Base-by-base conservation (phyloP, 2,329 filamentous ascomycete species). In the Sarocladiaceae sp. region DNA sequence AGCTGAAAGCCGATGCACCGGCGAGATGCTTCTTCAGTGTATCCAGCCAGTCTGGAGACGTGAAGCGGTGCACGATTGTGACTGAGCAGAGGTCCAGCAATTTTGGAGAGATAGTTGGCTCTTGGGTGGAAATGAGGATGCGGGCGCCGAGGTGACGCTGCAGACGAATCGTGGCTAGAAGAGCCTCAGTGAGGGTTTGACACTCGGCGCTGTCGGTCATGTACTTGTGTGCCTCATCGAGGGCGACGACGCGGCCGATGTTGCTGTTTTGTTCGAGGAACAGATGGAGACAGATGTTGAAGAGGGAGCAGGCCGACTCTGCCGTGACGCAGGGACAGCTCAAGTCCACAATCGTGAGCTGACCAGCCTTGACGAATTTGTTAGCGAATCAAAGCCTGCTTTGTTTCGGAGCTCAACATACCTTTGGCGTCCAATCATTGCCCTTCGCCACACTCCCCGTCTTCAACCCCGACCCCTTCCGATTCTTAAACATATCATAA, bases 171-270 rank as follows among this genome's bases (percentile, higher is more conserved):
- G 80, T 78, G 0, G 75, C 72, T 0, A 89, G 70, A 0, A 92
- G 71, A 0, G 74, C 73, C 6, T 86, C 74, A 0, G 86, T 90
- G 22, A 92, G 74, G 0, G 70, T 71, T 2, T 69, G 64, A 1
- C 80, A 78, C 33, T 84, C 82, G 0, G 73, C 64, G 0, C 77
- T 77, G 7, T 59, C 57, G 13, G 75, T 78, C 77, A 90, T 82
- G 62, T 84, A 90, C 68, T 91, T 91, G 62, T 94, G 88, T 0
- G 88, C 88, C 62, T 93, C 87, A 56, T 93, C 88, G 0, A 92
- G 70, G 0, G 86, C 86, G 13, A 92, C 67, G 35, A 91, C 72
- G 4, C 82, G 76, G 1, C 85, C 82, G 0, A 74, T 60, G 0
- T 50, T 33, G 50, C 53, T 62, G 4, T 55, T 40, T 46, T 80